Evolutionary conservation across 306 rosid genomes (phyloP).

Genomic region (Acmispon strigosus): DNA sequence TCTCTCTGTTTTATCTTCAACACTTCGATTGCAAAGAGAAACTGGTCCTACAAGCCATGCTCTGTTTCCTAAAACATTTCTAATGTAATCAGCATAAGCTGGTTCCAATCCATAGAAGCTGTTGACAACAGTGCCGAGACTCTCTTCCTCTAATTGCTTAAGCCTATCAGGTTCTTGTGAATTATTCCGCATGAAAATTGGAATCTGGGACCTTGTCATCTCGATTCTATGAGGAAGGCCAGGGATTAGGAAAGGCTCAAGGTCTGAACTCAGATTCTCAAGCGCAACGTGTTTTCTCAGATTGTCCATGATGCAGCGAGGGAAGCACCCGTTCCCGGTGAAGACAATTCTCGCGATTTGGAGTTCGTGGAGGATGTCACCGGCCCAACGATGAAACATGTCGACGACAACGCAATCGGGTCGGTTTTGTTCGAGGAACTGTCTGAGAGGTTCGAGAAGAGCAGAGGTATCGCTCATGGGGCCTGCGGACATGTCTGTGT

Average conservation of each 20-base stretch:
- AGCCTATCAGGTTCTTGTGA: not conserved
- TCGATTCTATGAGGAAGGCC: conserved; percentile 40
- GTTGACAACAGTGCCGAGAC: conserved; percentile 44
- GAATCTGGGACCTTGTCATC: conserved; percentile 47
- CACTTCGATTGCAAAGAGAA: conserved; percentile 40
- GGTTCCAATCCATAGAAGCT: conserved; percentile 55
- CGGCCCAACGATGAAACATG: conserved; percentile 48
- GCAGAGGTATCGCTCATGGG: conserved; percentile 29
- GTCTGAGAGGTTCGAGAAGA: conserved; percentile 43
- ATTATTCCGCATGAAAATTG: conserved; percentile 18
- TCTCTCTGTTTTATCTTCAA: conserved; percentile 35
- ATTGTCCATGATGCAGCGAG: conserved; percentile 35
- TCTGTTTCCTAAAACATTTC: conserved; percentile 26
- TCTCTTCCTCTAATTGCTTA: conserved; percentile 20
- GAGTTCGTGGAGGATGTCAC: conserved; percentile 24
- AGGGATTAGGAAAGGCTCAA: conserved; percentile 38
- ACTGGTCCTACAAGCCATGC: conserved; percentile 60
- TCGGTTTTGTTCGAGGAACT: conserved; percentile 19
- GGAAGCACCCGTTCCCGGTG: conserved; percentile 47
- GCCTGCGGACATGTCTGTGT: conserved; percentile 36
- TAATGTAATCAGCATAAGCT: conserved; percentile 33
- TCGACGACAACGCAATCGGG: conserved; percentile 53
- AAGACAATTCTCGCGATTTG: conserved; percentile 34
- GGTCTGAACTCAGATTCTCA: conserved; percentile 34
- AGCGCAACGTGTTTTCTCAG: not conserved